Conservation (phyloP, 2,329 filamentous ascomycete species). For the Nigrospora sphaerica region DNA sequence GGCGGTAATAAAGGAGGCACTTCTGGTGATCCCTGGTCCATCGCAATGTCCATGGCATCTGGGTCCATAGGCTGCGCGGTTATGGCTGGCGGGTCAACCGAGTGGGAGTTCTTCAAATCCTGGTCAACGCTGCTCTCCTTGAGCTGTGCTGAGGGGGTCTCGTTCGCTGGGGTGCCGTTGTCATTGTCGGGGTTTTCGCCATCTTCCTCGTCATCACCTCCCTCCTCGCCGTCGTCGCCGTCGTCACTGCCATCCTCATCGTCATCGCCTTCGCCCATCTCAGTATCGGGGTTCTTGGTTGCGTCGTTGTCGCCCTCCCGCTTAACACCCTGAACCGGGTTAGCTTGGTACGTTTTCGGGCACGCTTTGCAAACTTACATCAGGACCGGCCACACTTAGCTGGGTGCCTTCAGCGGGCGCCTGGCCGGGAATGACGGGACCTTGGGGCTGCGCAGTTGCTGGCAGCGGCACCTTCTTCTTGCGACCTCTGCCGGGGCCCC, state of each 20-base stretch:
- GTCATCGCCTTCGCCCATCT: conserved; percentile 46
- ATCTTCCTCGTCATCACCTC: conserved; percentile 35
- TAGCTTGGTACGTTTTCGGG: conserved; percentile 6
- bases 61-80: conserved; percentile 11
- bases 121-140: conserved; percentile 22
- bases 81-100: conserved; percentile 14
- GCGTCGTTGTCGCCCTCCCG: conserved; percentile 36
- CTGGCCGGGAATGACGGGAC: conserved; percentile 26
- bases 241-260: conserved; percentile 41
- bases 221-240: conserved; percentile 37
- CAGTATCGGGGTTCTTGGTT: conserved; percentile 38
- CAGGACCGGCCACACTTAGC: conserved; percentile 27
- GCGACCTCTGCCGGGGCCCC: conserved; percentile 69
- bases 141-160: conserved; percentile 13
- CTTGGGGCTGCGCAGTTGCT: conserved; percentile 21
- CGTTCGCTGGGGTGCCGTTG: conserved; percentile 24
- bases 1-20: conserved; percentile 22
- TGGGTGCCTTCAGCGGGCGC: conserved; percentile 32
- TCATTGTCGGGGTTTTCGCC: conserved; percentile 37
- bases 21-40: conserved; percentile 10
- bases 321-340: conserved; percentile 27
- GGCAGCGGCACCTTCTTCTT: conserved; percentile 59
- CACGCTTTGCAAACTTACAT: conserved; percentile 23
- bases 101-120: conserved; percentile 22
- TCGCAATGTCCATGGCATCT: conserved; percentile 10